Base-by-base conservation (phyloP, 1,139 yeast genomes). In the Saccharomyces hybrid region DNA sequence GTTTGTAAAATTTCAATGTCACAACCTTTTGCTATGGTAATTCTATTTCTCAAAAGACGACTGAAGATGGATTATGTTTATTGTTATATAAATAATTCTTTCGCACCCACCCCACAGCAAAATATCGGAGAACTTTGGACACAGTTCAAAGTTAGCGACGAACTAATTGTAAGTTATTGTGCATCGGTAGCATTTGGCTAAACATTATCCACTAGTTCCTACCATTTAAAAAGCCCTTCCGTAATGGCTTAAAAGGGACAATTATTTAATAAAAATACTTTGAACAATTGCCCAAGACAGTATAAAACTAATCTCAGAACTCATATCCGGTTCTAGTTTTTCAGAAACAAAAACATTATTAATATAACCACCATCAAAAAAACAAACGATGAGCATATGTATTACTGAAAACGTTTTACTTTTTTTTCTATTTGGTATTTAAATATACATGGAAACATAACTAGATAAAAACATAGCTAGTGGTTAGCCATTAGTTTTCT, bases 21-120 rank as follows among this genome's bases (percentile, higher is more conserved):
- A 3, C 69, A 68, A 32, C 59, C 64, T 6, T 68, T 68, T 56
- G 59, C 70, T 3, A 57, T 61, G 49, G 53, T 68, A 0, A 53
- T 60, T 3, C 32, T 57, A n/a, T 68, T 67, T 48, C 51, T 68
- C 9, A 53, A 57, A 48, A 56, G 55, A 53, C 59, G 57, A 46
- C 47, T 68, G 46, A 63, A 61, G 46, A 53, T 65, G 23, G 55
- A 60, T 1, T 53, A 61, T 32, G 63, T 68, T 4, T 63, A 64
- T 53, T 67, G 71, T 51, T 68, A 68, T 49, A 57, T 68, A 9
- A 68, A 67, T 52, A 68, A 65, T 51, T 68, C 72, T 2, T 68
- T 68, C 56, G 70, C 71, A 3, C 71, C 71, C 2, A 64, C 62
- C 23, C 70, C 71, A 1, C 63, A 65, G 34, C 70, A 67, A 51